These are phyloP conservation scores for Daldinia decipiens DNA, from an alignment of 495 filamentous ascomycete species.

Conservation along the genomic window DNA sequence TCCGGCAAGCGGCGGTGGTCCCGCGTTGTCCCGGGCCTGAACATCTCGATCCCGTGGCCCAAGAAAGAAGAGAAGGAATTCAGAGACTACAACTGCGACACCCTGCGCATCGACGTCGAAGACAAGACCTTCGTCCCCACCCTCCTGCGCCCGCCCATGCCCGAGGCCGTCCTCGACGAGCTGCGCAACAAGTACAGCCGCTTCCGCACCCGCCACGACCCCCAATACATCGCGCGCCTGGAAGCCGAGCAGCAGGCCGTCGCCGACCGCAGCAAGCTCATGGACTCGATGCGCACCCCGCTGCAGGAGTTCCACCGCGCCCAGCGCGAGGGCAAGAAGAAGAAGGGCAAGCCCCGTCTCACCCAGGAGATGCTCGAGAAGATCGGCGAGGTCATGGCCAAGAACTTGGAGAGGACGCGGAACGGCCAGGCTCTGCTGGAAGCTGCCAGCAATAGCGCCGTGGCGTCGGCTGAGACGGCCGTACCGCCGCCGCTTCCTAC, in stretches of 20 bases:
- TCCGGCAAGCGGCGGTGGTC: conserved; percentile 56
- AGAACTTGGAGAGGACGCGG: conserved; percentile 57
- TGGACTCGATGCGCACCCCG: conserved; percentile 65
- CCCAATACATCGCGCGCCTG: conserved; percentile 70
- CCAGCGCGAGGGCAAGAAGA: conserved; percentile 55
- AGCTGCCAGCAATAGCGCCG: background rate
- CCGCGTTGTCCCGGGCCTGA: conserved; percentile 67
- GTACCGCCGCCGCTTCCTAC: background rate
- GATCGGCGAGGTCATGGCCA: conserved; percentile 73
- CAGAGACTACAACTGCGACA: conserved; percentile 72
- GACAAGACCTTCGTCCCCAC: conserved; percentile 78
- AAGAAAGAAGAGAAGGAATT: conserved; percentile 55
- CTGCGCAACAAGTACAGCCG: conserved; percentile 84
- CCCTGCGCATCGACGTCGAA: conserved; percentile 78
- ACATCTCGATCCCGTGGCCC: conserved; percentile 81
- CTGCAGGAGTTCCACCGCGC: conserved; percentile 61
- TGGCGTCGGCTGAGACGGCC: background rate
- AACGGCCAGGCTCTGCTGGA: conserved; percentile 43
- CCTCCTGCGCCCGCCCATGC: conserved; percentile 80
- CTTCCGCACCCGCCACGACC: conserved; percentile 84
- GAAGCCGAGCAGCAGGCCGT: conserved; percentile 69
- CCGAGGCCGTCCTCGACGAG: conserved; percentile 81
- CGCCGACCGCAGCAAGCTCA: conserved; percentile 62
- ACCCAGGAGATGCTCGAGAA: conserved; percentile 69
- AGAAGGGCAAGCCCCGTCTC: conserved; percentile 61